These are phyloP conservation scores for Cladosporium sp. DNA, from an alignment of 2,329 filamentous ascomycete species.

Conservation along the genomic window DNA sequence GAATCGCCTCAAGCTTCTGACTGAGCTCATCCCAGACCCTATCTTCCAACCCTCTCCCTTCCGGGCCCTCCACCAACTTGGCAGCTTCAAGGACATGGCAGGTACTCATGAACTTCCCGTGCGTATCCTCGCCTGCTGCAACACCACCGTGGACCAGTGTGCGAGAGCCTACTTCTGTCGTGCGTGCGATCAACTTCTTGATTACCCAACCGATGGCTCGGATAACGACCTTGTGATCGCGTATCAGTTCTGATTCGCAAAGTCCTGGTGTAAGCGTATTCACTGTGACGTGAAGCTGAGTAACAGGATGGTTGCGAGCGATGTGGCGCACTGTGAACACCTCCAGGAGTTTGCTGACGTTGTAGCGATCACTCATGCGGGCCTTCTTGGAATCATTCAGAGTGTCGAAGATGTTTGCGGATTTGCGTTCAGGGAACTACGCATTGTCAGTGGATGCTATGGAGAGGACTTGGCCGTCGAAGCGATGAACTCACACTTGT, in stretches of 20 bases:
- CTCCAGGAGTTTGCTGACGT: slow-evolving; percentile 52
- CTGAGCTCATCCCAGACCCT: slow-evolving; percentile 46
- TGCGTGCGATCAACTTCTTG: slow-evolving; percentile 37
- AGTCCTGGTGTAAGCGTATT: slow-evolving; percentile 58
- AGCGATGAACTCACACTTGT: slow-evolving; percentile 32
- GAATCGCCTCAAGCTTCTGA: slow-evolving; percentile 43
- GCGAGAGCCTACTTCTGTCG: slow-evolving; percentile 44
- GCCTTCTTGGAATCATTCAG: slow-evolving; percentile 42
- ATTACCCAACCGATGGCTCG: slow-evolving; percentile 23
- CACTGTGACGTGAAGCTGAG: slow-evolving; percentile 46
- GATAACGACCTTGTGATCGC: slow-evolving; percentile 37
- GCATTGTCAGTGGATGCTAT: not conserved
- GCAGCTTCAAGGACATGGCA: slow-evolving; percentile 29
- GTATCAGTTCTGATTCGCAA: slow-evolving; percentile 51
- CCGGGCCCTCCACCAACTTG: slow-evolving; percentile 39
- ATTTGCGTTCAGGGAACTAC: slow-evolving; percentile 42
- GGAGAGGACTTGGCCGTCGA: not conserved
- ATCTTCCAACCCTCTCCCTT: slow-evolving; percentile 41
- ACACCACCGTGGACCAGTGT: slow-evolving; percentile 45
- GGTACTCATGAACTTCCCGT: slow-evolving; percentile 21
- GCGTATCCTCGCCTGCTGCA: slow-evolving; percentile 20
- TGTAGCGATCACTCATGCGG: slow-evolving; percentile 48
- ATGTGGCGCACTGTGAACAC: slow-evolving; percentile 47
- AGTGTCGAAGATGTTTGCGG: slow-evolving; percentile 40
- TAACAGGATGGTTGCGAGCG: slow-evolving; percentile 29